These are phyloP conservation scores for Peltaster fructicola DNA, from an alignment of 2,329 filamentous ascomycete species.

Conservation along the genomic window DNA sequence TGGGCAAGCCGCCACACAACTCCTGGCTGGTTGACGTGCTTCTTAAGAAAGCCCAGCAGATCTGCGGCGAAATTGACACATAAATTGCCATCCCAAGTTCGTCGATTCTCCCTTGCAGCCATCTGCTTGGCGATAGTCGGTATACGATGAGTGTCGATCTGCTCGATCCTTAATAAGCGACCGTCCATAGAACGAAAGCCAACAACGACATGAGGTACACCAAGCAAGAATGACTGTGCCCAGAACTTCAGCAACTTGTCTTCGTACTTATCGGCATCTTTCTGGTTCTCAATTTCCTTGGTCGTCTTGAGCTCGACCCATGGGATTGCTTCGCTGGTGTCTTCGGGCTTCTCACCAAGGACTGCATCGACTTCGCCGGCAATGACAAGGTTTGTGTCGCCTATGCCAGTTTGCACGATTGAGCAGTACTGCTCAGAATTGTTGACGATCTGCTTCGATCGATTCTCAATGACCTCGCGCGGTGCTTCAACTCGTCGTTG, in stretches of 20 bases:
- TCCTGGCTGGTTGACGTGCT: conserved; percentile 39
- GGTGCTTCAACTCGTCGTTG: conserved; percentile 54
- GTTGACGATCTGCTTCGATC: conserved; percentile 55
- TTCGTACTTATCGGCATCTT: conserved; percentile 55
- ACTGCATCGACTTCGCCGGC: conserved; percentile 92
- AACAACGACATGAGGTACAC: conserved; percentile 79
- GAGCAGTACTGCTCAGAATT: conserved; percentile 95
- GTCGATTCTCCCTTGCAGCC: conserved; percentile 37
- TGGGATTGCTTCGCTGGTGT: conserved; percentile 51
- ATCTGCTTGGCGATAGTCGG: conserved; percentile 56
- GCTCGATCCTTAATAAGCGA: conserved; percentile 52
- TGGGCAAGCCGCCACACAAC: conserved; percentile 71
- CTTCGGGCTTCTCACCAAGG: conserved; percentile 62
- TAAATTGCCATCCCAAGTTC: conserved; percentile 75
- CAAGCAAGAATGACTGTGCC: conserved; percentile 51
- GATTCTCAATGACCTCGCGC: conserved; percentile 60
- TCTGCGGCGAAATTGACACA: conserved; percentile 78
- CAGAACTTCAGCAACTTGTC: conserved; percentile 56
- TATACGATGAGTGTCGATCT: conserved; percentile 63
- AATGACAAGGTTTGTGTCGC: conserved; percentile 54
- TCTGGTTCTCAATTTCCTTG: conserved; percentile 32
- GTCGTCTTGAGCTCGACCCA: conserved; percentile 94
- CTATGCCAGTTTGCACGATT: conserved; percentile 75
- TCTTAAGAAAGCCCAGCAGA: conserved; percentile 41
- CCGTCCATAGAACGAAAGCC: conserved; percentile 66